Percentiles rank a stretch among this genome's conserved stretches.
Conservation (phyloP, 2,329 filamentous ascomycete genomes). For the Aspergillus fischeri region DNA sequence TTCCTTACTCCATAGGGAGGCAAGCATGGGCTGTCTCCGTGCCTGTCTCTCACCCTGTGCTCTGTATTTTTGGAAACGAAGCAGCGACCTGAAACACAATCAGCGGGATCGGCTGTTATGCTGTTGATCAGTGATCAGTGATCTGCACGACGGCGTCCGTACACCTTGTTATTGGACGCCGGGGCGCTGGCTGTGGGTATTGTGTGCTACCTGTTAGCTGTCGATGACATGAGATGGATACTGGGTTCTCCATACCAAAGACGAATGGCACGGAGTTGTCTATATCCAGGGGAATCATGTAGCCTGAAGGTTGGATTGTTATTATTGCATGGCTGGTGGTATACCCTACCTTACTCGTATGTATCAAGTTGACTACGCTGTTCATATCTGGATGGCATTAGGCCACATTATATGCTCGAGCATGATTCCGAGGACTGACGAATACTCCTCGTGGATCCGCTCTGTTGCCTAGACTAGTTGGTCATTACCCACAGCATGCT, state of each 20-base stretch:
- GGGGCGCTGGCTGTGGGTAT: not conserved
- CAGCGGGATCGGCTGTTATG: not conserved
- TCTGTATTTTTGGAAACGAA: not conserved
- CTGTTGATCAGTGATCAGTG: not conserved
- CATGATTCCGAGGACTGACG: too few species aligned
- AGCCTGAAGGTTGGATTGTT: not conserved
- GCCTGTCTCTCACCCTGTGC: not conserved
- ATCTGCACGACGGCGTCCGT: not conserved
- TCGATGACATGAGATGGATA: not conserved
- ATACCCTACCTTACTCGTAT: too few species aligned
- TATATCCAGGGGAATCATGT: not conserved
- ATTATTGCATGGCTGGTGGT: not conserved
- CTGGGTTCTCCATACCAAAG: not conserved
- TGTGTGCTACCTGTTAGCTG: not conserved
- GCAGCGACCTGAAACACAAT: not conserved
- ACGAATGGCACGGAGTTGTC: not conserved
- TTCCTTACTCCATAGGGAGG: not conserved
- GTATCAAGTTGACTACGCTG: too few species aligned
- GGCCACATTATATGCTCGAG: too few species aligned
- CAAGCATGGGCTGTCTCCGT: not conserved
- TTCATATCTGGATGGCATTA: too few species aligned
- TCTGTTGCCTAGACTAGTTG: too few species aligned
- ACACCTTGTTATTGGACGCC: not conserved
- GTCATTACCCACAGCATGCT: not conserved
- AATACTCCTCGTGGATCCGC: not conserved